Conservation (phyloP, 2,329 filamentous ascomycete species). For the Fusarium fujikuroi region DNA sequence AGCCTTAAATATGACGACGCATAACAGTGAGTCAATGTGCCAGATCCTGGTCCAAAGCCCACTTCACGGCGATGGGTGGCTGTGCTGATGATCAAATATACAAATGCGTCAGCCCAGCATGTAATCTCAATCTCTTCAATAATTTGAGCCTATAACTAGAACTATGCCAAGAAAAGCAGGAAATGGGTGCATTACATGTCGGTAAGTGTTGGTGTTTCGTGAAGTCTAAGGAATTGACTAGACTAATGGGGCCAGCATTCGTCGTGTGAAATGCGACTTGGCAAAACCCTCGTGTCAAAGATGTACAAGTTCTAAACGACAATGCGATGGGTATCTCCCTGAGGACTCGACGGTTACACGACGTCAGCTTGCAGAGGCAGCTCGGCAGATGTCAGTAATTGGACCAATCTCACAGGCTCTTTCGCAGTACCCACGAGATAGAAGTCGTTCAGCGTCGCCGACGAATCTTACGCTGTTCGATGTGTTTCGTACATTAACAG, state of each 20-base stretch:
- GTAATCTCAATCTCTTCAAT: background rate
- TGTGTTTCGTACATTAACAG: conserved; percentile 50
- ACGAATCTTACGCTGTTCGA: conserved; percentile 46
- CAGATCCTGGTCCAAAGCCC: background rate
- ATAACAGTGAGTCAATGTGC: background rate
- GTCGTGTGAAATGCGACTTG: conserved; percentile 52
- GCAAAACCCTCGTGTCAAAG: conserved; percentile 45
- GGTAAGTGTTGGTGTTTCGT: conserved; percentile 15
- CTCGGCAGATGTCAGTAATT: conserved; percentile 43
- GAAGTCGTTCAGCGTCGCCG: conserved; percentile 7
- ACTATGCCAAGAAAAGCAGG: conserved; percentile 41
- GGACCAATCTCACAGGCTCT: conserved; percentile 46
- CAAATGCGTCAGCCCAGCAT: background rate
- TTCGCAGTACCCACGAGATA: conserved; percentile 30
- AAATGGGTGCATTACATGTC: conserved; percentile 43
- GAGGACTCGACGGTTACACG: conserved; percentile 43
- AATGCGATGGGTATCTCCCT: conserved; percentile 50
- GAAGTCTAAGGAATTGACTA: background rate
- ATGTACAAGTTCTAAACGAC: conserved; percentile 42
- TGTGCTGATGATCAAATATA: conserved; percentile 15
- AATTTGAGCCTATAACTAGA: background rate
- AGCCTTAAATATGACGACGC: background rate
- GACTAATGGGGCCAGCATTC: conserved; percentile 42
- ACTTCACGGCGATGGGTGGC: conserved; percentile 7
- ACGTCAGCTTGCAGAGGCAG: conserved; percentile 46